Evolutionary conservation across 176 grass and related monocot species (phyloP).

Genomic region (Areca catechu): DNA sequence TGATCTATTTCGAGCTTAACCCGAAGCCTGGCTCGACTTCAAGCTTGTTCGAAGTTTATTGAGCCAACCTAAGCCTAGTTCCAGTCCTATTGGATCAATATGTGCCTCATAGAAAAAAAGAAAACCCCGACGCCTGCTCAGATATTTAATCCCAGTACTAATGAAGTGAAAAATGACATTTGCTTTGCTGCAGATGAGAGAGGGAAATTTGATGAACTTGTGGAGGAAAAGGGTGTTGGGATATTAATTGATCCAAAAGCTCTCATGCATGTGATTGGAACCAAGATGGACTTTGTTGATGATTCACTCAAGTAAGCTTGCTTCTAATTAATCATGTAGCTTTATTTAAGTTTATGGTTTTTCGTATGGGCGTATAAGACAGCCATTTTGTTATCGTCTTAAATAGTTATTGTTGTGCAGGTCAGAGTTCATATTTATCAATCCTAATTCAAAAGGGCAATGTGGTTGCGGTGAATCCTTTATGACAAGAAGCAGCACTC

Average conservation of each 20-base stretch:
- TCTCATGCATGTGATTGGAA: constrained; percentile 89
- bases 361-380: no score
- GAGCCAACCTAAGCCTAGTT: no score
- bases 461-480: constrained; percentile 92
- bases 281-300: constrained; percentile 79
- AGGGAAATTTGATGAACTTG: constrained; percentile 73
- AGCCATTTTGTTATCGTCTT: not conserved
- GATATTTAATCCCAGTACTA: no score
- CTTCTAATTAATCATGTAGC: no score
- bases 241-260: constrained; percentile 86
- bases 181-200: constrained; percentile 62
- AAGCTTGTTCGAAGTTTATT: no score
- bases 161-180: no score
- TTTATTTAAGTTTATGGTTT: no score
- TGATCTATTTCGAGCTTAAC: no score
- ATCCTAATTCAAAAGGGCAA: constrained; percentile 78
- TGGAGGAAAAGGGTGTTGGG: constrained; percentile 85
- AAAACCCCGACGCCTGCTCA: no score
- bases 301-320: constrained; percentile 55
- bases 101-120: no score
- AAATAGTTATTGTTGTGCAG: constrained; percentile 23
- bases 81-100: no score
- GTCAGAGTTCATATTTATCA: constrained; percentile 89
- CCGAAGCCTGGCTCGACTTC: no score
- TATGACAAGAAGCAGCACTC: constrained; percentile 50